Conservation (phyloP, 352 stramenopile species). For the Phytopythium ostracodes region DNA sequence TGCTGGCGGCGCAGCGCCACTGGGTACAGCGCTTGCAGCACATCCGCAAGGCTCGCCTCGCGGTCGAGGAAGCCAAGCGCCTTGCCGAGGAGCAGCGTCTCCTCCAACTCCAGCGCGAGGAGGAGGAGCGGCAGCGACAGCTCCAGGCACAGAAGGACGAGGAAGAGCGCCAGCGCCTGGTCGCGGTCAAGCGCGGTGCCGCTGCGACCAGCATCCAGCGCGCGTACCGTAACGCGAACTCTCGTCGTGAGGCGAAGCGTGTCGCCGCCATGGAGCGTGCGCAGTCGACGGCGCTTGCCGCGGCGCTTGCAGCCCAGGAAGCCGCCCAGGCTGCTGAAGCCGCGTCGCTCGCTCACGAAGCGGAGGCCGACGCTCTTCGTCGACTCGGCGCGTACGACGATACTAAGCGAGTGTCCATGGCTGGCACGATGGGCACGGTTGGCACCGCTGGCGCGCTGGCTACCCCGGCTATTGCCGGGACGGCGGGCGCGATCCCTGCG, state of each 20-base stretch:
- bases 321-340: slow-evolving; percentile 67
- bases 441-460: slow-evolving; percentile 57
- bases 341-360: slow-evolving; percentile 64
- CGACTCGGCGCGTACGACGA: slow-evolving; percentile 66
- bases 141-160: slow-evolving; percentile 61
- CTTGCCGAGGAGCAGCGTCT: slow-evolving; percentile 64
- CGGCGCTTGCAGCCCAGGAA: slow-evolving; percentile 70
- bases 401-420: slow-evolving; percentile 24
- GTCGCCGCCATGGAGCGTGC: slow-evolving; percentile 61
- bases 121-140: slow-evolving; percentile 61
- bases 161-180: slow-evolving; percentile 52
- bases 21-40: slow-evolving; percentile 76
- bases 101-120: slow-evolving; percentile 53
- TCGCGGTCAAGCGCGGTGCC: slow-evolving; percentile 47
- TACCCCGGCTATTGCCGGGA: slow-evolving; percentile 41
- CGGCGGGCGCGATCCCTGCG: slow-evolving; percentile 44
- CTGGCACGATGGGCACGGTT: slow-evolving; percentile 41
- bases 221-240: slow-evolving; percentile 59
- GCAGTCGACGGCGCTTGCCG: slow-evolving; percentile 66
- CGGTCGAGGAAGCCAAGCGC: slow-evolving; percentile 73
- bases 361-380: slow-evolving; percentile 72
- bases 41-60: slow-evolving; percentile 76
- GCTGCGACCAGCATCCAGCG: slow-evolving; percentile 67
- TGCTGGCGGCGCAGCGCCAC: slow-evolving; percentile 69
- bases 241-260: slow-evolving; percentile 69